Base-by-base conservation (phyloP, 306 rosid species). In the Glycine latifolia region DNA sequence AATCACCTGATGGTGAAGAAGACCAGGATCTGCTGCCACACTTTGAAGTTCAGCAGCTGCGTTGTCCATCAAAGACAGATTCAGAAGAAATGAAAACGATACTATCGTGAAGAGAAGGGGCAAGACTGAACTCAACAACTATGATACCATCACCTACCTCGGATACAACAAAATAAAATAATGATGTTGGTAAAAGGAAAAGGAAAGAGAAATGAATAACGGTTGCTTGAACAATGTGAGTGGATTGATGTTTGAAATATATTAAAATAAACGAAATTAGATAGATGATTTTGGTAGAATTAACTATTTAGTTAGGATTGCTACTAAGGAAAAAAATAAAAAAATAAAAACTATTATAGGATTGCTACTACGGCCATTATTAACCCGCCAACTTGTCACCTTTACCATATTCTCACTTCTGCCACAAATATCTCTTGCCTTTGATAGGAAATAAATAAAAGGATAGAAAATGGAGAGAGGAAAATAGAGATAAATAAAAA, bases 1-100 rank as follows among this genome's bases (percentile, higher is more conserved):
- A 81, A 47, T 74, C 44, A 81, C 85, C 85, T 81, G 80, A 6
- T 44, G 58, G 37, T 43, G 76, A 81, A 63, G 84, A 66, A 75
- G 76, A 15, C 71, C 33, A 75, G 76, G 79, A 81, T 81, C 85
- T 55, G 80, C 69, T 65, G 76, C 46, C 71, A 33, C 76, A 67
- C 13, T 67, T 75, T 67, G 85, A 81, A 81, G 76, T 67, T 75
- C 85, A 67, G 59, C 9, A 75, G 16, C 46, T 75, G 54, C 76
- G 43, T 74, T 75, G 53, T 81, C 81, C 85, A 75, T 81, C 20
- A 75, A 67, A 65, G 70, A 44, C 3, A 74, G 17, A 81, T 66
- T 74, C 62, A 3, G 70, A 47, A 44, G 47, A 13, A 46, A 31
- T 39, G 8, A 76, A 76, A 46, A 47, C 48, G 49, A 13, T 62